Evolutionary conservation across 495 filamentous ascomycete species (phyloP).

Genomic region (Trichoderma asperelloides): DNA sequence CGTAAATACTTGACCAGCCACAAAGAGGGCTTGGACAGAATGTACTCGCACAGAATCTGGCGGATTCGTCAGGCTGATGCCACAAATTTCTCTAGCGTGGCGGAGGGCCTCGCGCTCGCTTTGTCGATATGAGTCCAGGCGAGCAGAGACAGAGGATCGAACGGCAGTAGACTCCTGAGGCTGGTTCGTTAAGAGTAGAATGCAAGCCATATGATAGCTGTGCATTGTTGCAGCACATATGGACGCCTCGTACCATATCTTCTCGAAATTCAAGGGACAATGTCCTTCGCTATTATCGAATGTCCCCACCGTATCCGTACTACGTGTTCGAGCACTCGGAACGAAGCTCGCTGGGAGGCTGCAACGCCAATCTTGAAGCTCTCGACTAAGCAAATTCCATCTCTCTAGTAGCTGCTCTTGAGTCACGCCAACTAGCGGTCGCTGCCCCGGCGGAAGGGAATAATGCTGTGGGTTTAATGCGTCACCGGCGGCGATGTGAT

Average conservation of each 20-base stretch:
- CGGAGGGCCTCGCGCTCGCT: not conserved
- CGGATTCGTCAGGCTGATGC: not conserved
- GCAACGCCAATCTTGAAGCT: not conserved
- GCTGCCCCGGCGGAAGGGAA: not conserved
- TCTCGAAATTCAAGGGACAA: not conserved
- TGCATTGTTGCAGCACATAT: constrained; percentile 5
- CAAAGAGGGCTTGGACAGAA: not conserved
- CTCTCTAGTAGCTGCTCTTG: not conserved
- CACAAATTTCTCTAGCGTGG: not conserved
- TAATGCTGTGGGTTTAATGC: not conserved
- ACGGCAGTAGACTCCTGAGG: not conserved
- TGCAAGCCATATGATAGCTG: not conserved
- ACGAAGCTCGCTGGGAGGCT: not conserved
- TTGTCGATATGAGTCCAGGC: not conserved
- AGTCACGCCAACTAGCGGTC: not conserved
- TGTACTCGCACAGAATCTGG: not conserved
- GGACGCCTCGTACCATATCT: not conserved
- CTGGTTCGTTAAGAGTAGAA: not conserved
- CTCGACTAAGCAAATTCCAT: not conserved
- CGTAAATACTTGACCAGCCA: not conserved
- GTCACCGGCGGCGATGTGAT: not conserved
- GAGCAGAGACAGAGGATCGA: not conserved
- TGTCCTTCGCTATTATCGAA: not conserved
- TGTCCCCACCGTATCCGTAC: not conserved
- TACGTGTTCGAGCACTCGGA: not conserved